A percentile compares a stretch with the other conserved stretches of the same genome.
Conservation (phyloP, 768 basidiomycete species). For the Chalciporus sphaerocephalus region DNA sequence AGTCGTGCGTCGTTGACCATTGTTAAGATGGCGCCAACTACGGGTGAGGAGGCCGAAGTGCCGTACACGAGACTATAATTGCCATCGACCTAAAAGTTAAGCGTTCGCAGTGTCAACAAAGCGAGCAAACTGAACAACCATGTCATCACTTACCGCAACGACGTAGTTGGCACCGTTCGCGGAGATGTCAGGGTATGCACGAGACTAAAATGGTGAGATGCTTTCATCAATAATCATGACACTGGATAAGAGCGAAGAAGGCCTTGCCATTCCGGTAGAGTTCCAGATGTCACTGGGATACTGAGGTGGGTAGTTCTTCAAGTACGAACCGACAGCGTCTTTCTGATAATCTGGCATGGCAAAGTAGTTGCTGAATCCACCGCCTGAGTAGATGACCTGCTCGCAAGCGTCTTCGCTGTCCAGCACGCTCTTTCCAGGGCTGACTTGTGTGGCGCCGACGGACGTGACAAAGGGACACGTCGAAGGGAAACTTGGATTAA, state of each 20-base stretch:
- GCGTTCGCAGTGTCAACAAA: background rate
- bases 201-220: slow-evolving; percentile 23
- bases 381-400: slow-evolving; percentile 30
- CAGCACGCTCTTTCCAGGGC: slow-evolving; percentile 27
- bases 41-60: slow-evolving; percentile 34
- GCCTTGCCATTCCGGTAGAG: slow-evolving; percentile 23
- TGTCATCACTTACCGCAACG: slow-evolving; percentile 14
- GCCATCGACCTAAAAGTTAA: slow-evolving; percentile 21
- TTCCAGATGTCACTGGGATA: slow-evolving; percentile 27
- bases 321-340: slow-evolving; percentile 28
- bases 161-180: slow-evolving; percentile 35
- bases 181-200: slow-evolving; percentile 37
- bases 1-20: slow-evolving; percentile 39
- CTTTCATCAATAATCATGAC: background rate
- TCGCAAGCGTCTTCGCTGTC: slow-evolving; percentile 24
- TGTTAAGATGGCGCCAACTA: slow-evolving; percentile 32
- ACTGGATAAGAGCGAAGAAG: background rate
- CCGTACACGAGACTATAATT: slow-evolving; percentile 25
- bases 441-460: slow-evolving; percentile 44
- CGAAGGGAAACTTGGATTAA: slow-evolving; percentile 50
- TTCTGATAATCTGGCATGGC: slow-evolving; percentile 39
- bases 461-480: slow-evolving; percentile 43
- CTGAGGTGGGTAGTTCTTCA: slow-evolving; percentile 28
- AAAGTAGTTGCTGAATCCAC: slow-evolving; percentile 42
- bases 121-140: background rate